Evolutionary conservation across 83 land plant species (phyloP), one percentile per base, ranked within the genome.

Genomic region (Thuja plicata): DNA sequence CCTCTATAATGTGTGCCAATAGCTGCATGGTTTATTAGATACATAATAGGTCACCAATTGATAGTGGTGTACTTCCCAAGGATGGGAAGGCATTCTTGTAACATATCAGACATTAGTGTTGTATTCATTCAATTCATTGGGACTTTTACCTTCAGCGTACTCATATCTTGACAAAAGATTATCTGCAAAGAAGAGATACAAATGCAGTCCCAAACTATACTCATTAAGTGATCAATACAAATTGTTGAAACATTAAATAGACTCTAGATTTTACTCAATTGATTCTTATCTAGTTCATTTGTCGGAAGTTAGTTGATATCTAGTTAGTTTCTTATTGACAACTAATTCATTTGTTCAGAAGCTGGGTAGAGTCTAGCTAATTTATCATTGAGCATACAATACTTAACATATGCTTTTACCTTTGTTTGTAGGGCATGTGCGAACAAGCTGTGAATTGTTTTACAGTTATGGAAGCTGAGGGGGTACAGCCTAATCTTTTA

Each of bases 371-470:
- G 40, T 83, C 35, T 37, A 30, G 32, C 46, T 89, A 43, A 87
- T 62, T 16, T 90, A 57, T 90, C 19, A 37, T n/a, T 45, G 52
- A n/a, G 13, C 19, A 52, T 19, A 87, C 2, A 3, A 24, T 54
- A 41, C 66, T 91, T 32, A 45, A 38, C 76, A 48, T 38, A 37
- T 90, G 76, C 73, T 13, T 74, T 76, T 74, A 45, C 82, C 83
- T 88, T 43, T 78, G 89, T 79, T 76, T 79, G 38, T 92, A 97
- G 99, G 99, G 99, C 35, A 88, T 97, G 87, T 97, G 98, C 81
- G 98, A 97, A 71, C 96, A 97, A 90, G 97, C 99, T 50, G 86
- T 96, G 41, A 92, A 97, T 91, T 95, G 94, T 45, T 95, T 95
- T 87, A 93, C 91, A 83, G 89, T 89, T 60, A 97, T 97, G 99